Base-by-base conservation (phyloP, 108 stramenopile species). In the Skeletonema menzelii region DNA sequence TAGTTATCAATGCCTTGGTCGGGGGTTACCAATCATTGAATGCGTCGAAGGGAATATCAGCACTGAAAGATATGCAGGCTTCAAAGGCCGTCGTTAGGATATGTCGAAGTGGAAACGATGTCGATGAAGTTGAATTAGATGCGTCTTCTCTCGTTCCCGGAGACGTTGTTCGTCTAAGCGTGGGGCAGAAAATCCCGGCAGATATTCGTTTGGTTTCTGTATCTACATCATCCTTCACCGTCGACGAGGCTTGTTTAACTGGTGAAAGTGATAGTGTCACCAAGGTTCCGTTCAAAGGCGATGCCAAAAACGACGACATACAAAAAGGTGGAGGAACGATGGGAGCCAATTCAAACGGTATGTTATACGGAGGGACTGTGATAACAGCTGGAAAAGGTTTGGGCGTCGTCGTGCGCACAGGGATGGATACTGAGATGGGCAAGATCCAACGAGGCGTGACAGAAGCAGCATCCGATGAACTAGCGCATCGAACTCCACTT, bases 171-270 rank as follows among this genome's bases (percentile, higher is more conserved):
- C 58, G 84, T 22, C 47, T 99, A 8, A 77, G 87, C 1, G 96
- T 97, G 10, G 99, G 99, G 1, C 97, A 98, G 67, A 97, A 96
- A 73, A 83, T 98, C 20, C 96, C 98, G 2, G 98, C 98, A 7
- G 98, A 98, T 82, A 84, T 89, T 27, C 90, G 98, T 27, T 58
- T 96, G 24, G 8, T 94, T 17, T 56, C 73, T 19, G 82, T 90
- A 19, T 83, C 85, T 46, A 82, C 79, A 8, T 72, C 79, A 28
- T 66, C 86, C 4, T 67, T 96, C 15, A 77, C 85, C 32, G 83
- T 86, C 11, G 95, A 96, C 72, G 91, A 96, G 70, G 90, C 85
- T 5, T 76, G 72, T 49, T 56, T 96, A 68, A 96, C 95, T 19
- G 95, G 95, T 58, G 95, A 96, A 75, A 85, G 86, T 26, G 88